Evolutionary conservation across 768 basidiomycete genomes (phyloP).

Genomic region (Trametes elegans): DNA sequence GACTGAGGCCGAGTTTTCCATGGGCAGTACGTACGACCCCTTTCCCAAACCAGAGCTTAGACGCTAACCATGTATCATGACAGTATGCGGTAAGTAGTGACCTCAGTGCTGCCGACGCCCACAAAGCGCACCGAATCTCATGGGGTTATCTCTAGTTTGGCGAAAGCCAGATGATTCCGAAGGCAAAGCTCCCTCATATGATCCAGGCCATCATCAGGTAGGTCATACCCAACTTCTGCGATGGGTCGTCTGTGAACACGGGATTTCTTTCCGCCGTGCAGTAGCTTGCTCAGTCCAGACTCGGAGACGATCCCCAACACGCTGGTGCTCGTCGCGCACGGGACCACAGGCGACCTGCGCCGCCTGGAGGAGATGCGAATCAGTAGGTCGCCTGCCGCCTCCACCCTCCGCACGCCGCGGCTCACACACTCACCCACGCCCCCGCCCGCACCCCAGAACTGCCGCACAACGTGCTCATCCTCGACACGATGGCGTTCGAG

Average conservation of each 20-base stretch:
- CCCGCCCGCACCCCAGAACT: constrained; percentile 45
- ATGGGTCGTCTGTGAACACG: background rate
- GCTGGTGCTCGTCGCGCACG: constrained; percentile 71
- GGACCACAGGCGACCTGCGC: constrained; percentile 51
- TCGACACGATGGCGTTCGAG: constrained; percentile 68
- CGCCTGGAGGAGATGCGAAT: constrained; percentile 78
- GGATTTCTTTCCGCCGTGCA: constrained; percentile 29
- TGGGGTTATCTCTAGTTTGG: constrained; percentile 57
- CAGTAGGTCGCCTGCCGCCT: constrained; percentile 45
- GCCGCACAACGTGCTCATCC: constrained; percentile 66
- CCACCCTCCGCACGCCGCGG: constrained; percentile 27
- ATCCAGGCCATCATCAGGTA: constrained; percentile 75
- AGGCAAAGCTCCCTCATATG: constrained; percentile 65
- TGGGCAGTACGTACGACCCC: constrained; percentile 58
- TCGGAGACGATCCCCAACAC: constrained; percentile 68
- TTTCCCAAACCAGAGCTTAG: background rate
- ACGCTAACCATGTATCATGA: background rate
- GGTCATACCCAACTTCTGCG: constrained; percentile 7
- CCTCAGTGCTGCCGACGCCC: constrained; percentile 3
- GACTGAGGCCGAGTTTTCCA: constrained; percentile 59
- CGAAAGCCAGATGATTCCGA: constrained; percentile 68
- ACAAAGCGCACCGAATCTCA: constrained; percentile 2
- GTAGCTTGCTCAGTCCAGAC: constrained; percentile 73
- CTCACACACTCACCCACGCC: constrained; percentile 1
- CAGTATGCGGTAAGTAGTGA: constrained; percentile 63